Conservation (phyloP, 2,329 filamentous ascomycete genomes). For the Onygena corvina region DNA sequence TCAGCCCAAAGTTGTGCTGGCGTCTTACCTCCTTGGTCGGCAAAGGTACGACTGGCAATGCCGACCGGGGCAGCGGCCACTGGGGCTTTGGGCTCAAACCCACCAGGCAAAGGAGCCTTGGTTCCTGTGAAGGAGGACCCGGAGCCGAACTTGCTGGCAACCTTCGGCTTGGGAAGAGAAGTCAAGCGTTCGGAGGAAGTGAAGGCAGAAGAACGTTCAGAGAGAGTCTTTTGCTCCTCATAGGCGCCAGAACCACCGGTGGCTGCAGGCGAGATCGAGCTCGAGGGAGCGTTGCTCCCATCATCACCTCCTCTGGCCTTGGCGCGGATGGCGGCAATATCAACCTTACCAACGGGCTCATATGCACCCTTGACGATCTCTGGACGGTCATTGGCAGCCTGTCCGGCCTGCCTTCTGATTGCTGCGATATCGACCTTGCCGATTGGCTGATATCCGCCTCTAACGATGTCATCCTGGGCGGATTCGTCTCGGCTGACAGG, state of each 20-base stretch:
- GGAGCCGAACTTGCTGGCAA: constrained; percentile 75
- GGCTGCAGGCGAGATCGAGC: constrained; percentile 33
- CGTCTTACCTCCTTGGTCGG: constrained; percentile 88
- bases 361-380: constrained; percentile 83
- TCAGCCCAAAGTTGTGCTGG: constrained; percentile 96
- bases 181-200: constrained; percentile 65
- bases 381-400: constrained; percentile 59
- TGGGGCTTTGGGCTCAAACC: constrained; percentile 50
- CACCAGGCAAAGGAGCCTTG: constrained; percentile 69
- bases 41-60: constrained; percentile 80
- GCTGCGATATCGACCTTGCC: constrained; percentile 97
- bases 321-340: constrained; percentile 86
- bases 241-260: constrained; percentile 38
- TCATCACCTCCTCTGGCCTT: constrained; percentile 49
- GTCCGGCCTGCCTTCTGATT: constrained; percentile 58
- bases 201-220: constrained; percentile 69
- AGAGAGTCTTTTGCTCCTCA: constrained; percentile 48
- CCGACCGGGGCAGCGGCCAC: constrained; percentile 54
- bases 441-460: constrained; percentile 79
- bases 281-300: constrained; percentile 25
- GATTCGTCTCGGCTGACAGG: constrained; percentile 40
- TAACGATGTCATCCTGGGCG: constrained; percentile 53
- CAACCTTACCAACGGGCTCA: constrained; percentile 89
- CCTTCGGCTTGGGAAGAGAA: constrained; percentile 83
- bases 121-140: constrained; percentile 69